Conservation (phyloP, 2,329 filamentous ascomycete genomes). For the Neonectria punicea region DNA sequence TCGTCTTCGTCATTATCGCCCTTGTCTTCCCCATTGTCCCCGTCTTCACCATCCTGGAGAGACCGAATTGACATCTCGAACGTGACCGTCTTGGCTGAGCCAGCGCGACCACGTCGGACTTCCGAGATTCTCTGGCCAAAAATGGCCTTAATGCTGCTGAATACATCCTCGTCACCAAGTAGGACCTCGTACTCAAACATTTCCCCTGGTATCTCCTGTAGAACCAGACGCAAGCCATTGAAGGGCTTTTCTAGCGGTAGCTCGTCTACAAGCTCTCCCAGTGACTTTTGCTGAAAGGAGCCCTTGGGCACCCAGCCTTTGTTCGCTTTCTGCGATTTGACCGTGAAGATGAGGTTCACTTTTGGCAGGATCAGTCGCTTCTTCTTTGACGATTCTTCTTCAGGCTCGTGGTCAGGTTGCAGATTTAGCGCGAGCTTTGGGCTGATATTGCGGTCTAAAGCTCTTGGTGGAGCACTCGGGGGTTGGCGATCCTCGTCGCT, state of each 20-base stretch:
- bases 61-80: slow-evolving; percentile 14
- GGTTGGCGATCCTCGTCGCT: background rate
- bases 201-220: background rate
- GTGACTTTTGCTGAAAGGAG: background rate
- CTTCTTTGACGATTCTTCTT: background rate
- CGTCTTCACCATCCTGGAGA: background rate
- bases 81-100: background rate
- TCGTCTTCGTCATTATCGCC: background rate
- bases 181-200: background rate
- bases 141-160: slow-evolving; percentile 1
- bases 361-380: background rate
- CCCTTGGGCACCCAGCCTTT: slow-evolving; percentile 2
- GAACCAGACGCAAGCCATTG: background rate
- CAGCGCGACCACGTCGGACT: background rate
- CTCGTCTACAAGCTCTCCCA: background rate
- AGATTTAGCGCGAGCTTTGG: background rate
- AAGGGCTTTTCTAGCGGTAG: background rate
- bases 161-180: background rate
- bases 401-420: background rate
- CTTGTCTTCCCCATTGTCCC: background rate
- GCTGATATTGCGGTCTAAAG: background rate
- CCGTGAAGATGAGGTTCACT: background rate
- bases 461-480: background rate
- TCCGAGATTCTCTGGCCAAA: background rate
- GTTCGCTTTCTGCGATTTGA: slow-evolving; percentile 1